phyloP scores from a whole-genome alignment of 768 basidiomycete genomes.

The Amanita pseudoporphyria region DNA sequence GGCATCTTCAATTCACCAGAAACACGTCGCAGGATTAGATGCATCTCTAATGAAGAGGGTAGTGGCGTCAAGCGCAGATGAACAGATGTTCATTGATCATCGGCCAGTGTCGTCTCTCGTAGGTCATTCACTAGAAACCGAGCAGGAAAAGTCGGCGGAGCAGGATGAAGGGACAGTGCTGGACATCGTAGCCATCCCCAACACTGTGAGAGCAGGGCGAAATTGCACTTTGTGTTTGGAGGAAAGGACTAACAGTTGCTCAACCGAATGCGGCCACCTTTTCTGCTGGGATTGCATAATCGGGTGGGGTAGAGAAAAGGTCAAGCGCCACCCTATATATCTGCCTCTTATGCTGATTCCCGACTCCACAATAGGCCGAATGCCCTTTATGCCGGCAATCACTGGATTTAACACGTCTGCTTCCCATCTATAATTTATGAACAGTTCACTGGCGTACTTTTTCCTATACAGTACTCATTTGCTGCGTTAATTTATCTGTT shows the following conservation, averaged over 20 bases:
- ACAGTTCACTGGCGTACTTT: slow-evolving; percentile 1
- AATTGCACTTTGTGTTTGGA: slow-evolving; percentile 81
- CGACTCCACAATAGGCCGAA: slow-evolving; percentile 43
- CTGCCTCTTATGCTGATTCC: not conserved
- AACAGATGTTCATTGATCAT: slow-evolving; percentile 46
- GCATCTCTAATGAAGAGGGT: slow-evolving; percentile 16
- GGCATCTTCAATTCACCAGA: slow-evolving; percentile 30
- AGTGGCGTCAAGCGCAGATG: slow-evolving; percentile 14
- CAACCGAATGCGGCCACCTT: slow-evolving; percentile 83
- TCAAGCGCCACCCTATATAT: slow-evolving; percentile 16
- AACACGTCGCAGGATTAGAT: slow-evolving; percentile 4
- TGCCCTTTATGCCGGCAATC: slow-evolving; percentile 83
- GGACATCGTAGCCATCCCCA: slow-evolving; percentile 46
- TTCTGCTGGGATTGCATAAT: slow-evolving; percentile 90
- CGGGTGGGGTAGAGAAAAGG: slow-evolving; percentile 86
- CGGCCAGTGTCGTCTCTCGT: slow-evolving; percentile 50
- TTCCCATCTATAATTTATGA: slow-evolving; percentile 82
- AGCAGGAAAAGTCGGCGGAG: slow-evolving; percentile 49
- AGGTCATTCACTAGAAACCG: slow-evolving; percentile 40
- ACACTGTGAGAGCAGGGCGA: slow-evolving; percentile 42
- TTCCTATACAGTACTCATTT: not conserved
- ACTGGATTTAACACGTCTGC: slow-evolving; percentile 53
- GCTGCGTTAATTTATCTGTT: slow-evolving; percentile 33
- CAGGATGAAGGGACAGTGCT: slow-evolving; percentile 63
- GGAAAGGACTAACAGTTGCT: slow-evolving; percentile 71